Evolutionary conservation across 345 rosid genomes (phyloP).

Genomic region (Kandelia obovata): DNA sequence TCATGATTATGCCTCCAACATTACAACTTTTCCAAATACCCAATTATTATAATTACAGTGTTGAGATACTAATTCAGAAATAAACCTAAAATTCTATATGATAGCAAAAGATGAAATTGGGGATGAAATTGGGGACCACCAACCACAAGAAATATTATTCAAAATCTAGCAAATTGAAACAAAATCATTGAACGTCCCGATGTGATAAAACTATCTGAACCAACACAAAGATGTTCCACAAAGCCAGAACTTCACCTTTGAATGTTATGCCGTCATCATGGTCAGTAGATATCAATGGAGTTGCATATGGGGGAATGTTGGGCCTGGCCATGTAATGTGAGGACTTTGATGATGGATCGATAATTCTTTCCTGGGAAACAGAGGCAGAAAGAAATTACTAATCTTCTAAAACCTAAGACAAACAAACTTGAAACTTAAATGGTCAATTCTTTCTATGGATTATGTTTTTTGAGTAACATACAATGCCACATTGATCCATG

Average conservation of each 20-base stretch:
- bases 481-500: neutral
- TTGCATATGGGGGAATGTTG: constrained; percentile 38
- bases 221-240: neutral
- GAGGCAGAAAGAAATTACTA: constrained; percentile 15
- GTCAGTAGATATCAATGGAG: constrained; percentile 37
- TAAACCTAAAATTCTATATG: neutral
- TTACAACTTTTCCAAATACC: neutral
- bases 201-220: neutral
- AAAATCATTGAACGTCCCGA: neutral
- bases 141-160: neutral
- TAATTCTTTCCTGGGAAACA: constrained; percentile 52
- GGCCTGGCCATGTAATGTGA: constrained; percentile 34
- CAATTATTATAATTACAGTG: neutral
- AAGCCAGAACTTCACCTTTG: constrained; percentile 32
- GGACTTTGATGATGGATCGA: constrained; percentile 39
- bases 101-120: no score
- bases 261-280: constrained; percentile 44
- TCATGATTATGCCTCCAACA: neutral
- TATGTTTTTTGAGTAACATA: neutral
- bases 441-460: neutral
- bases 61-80: neutral
- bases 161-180: neutral
- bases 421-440: constrained; percentile 4
- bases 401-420: constrained; percentile 6
- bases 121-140: no score